Conservation (phyloP, 2,329 filamentous ascomycete genomes). For the Apiospora rasikravindrae region DNA sequence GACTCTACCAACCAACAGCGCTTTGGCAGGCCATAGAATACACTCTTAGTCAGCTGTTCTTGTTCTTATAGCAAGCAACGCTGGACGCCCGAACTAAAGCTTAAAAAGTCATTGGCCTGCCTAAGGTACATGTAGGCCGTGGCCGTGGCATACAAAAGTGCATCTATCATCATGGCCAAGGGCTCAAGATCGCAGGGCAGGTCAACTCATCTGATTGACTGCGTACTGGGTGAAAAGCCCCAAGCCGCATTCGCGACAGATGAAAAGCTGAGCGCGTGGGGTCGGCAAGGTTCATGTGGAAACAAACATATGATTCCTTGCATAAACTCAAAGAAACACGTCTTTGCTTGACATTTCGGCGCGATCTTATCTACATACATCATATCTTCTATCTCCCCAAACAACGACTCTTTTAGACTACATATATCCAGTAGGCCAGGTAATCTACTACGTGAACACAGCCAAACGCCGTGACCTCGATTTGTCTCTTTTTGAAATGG, state of each 20-base stretch:
- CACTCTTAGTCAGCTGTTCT: neutral
- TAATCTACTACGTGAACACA: neutral
- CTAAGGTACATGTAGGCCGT: neutral
- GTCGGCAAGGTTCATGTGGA: constrained; percentile 11
- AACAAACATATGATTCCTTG: constrained; percentile 11
- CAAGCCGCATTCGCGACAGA: neutral
- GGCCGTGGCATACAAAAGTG: neutral
- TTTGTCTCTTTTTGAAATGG: constrained; percentile 22
- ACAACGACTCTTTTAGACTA: neutral
- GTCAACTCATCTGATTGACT: neutral
- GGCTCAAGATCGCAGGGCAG: neutral
- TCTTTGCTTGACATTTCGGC: neutral
- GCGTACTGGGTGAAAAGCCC: neutral
- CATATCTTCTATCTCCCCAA: neutral
- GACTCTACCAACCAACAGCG: neutral
- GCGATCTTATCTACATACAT: neutral
- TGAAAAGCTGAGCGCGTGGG: constrained; percentile 1
- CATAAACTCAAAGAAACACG: constrained; percentile 11
- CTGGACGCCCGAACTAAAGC: neutral
- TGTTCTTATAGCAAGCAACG: neutral
- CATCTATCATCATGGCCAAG: neutral
- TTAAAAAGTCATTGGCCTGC: neutral
- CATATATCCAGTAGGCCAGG: neutral
- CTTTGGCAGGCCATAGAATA: neutral
- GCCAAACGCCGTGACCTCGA: neutral